Conservation (phyloP, 2,329 filamentous ascomycete genomes). For the Cercospora sesami region DNA sequence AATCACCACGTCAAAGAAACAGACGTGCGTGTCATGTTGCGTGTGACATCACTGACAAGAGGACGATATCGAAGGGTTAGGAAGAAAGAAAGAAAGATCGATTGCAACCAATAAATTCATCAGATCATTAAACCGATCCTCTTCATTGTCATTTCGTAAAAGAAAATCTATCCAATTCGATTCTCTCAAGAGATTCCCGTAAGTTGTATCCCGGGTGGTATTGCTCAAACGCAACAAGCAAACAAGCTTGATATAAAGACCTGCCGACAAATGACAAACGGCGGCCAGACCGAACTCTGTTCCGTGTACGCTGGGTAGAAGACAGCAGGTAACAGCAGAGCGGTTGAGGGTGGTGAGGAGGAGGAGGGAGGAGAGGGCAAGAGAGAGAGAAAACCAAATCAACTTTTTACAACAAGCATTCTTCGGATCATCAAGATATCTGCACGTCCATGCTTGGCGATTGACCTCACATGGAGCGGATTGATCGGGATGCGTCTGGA, state of each 20-base stretch:
- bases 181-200: not conserved
- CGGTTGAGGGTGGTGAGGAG: not conserved
- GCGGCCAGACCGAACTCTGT: not conserved
- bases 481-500: not conserved
- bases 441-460: constrained; percentile 1
- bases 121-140: not conserved
- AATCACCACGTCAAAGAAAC: no score
- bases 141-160: no score
- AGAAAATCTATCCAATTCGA: no score
- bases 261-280: not conserved
- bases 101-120: not conserved
- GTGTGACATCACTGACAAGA: no score
- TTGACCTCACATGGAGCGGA: not conserved
- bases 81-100: no score
- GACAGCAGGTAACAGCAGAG: not conserved
- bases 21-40: no score
- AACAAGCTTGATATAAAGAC: not conserved
- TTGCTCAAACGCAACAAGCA: not conserved
- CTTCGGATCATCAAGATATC: not conserved
- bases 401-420: not conserved
- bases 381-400: not conserved
- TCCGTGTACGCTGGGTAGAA: not conserved
- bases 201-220: not conserved
- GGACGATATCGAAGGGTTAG: no score
- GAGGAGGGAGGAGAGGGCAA: not conserved